These are phyloP conservation scores for Bacidia rubella DNA, from an alignment of 495 filamentous ascomycete genomes.

Conservation along the genomic window DNA sequence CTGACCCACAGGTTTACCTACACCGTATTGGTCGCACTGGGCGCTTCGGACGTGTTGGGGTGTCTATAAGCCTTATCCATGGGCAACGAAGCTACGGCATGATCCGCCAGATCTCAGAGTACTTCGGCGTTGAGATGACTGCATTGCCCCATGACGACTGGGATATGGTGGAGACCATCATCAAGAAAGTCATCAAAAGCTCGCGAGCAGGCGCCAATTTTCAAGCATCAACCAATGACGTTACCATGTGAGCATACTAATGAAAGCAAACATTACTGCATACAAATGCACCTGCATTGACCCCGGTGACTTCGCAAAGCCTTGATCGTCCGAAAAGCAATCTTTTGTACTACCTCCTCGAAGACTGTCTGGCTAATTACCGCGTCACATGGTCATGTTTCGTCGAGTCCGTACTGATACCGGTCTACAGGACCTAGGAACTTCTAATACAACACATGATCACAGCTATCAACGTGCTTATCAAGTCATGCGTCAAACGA, in stretches of 20 bases:
- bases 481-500: no score
- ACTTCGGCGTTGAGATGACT: slow-evolving; percentile 48
- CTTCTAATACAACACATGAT: neutral
- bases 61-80: slow-evolving; percentile 81
- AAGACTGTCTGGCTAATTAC: neutral
- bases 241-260: slow-evolving; percentile 12
- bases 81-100: slow-evolving; percentile 62
- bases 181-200: slow-evolving; percentile 75
- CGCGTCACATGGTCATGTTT: neutral
- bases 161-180: slow-evolving; percentile 69
- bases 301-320: neutral
- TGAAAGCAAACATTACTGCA: neutral
- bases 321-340: neutral
- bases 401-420: neutral
- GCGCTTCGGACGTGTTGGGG: slow-evolving; percentile 93
- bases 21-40: slow-evolving; percentile 97
- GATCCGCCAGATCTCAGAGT: slow-evolving; percentile 59
- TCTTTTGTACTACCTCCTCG: neutral
- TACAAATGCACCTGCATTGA: neutral
- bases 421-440: neutral
- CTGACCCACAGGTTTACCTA: slow-evolving; percentile 88
- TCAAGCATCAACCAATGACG: slow-evolving; percentile 4
- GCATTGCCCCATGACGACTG: slow-evolving; percentile 57
- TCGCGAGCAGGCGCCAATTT: slow-evolving; percentile 53
- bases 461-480: no score